Conservation (phyloP, 1,139 yeast species). For the Hansenula sp. region DNA sequence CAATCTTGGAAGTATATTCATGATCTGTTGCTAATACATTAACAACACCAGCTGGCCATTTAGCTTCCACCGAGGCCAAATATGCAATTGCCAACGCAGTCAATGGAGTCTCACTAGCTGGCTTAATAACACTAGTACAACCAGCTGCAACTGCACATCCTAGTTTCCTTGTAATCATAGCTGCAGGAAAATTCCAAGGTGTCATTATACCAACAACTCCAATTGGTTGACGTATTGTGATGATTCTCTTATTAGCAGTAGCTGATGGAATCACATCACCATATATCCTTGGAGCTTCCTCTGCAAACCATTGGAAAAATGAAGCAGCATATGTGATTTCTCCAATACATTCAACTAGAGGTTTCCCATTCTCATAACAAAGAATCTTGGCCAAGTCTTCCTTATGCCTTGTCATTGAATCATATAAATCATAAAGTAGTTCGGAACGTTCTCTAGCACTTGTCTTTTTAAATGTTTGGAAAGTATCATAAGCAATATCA, state of each 20-base stretch:
- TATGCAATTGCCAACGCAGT: constrained; percentile 42
- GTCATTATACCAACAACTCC: constrained; percentile 47
- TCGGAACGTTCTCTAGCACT: constrained; percentile 39
- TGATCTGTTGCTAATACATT: neutral
- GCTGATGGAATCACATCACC: constrained; percentile 28
- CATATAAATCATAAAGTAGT: constrained; percentile 31
- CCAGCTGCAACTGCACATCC: constrained; percentile 44
- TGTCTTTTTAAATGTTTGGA: constrained; percentile 34
- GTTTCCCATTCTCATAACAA: constrained; percentile 34
- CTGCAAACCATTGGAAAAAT: constrained; percentile 37
- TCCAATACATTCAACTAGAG: constrained; percentile 31
- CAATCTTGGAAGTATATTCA: constrained; percentile 24
- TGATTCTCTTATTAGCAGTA: neutral
- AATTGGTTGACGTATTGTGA: constrained; percentile 17
- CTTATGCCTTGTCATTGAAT: constrained; percentile 26
- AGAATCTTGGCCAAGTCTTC: constrained; percentile 31
- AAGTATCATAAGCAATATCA: constrained; percentile 35
- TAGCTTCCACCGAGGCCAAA: constrained; percentile 37
- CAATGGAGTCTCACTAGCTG: constrained; percentile 43
- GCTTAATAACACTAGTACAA: constrained; percentile 43
- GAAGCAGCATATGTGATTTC: constrained; percentile 34
- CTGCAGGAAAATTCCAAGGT: constrained; percentile 46
- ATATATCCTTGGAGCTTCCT: constrained; percentile 33
- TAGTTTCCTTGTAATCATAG: constrained; percentile 40
- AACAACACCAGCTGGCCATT: constrained; percentile 30